Conservation (phyloP, 495 filamentous ascomycete genomes). For the Penicillium cinerascens region DNA sequence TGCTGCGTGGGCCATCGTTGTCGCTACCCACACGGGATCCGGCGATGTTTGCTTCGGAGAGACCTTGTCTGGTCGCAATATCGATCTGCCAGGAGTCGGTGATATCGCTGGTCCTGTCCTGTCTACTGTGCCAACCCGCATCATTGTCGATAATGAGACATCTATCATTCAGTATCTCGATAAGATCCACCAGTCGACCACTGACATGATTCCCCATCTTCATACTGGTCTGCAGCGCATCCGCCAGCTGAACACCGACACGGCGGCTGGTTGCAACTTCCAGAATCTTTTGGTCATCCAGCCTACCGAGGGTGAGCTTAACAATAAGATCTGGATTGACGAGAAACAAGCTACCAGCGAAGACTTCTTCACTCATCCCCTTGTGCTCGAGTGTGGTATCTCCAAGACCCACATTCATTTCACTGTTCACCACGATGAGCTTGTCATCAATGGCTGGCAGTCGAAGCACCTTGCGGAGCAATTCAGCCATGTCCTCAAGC, state of each 20-base stretch:
- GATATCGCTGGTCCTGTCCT: conserved; percentile 53
- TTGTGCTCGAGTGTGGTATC: conserved; percentile 47
- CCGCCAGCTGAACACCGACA: conserved; percentile 34
- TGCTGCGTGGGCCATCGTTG: conserved; percentile 52
- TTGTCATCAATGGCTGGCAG: conserved; percentile 36
- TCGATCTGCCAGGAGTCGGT: conserved; percentile 45
- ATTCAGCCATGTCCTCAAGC: conserved; percentile 32
- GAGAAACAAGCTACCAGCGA: conserved; percentile 43
- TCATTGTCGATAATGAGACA: conserved; percentile 37
- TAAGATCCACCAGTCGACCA: conserved; percentile 38
- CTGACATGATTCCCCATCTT: conserved; percentile 50
- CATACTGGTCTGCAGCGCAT: conserved; percentile 45
- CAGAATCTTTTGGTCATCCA: conserved; percentile 60
- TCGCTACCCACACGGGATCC: conserved; percentile 41
- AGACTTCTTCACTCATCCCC: conserved; percentile 49
- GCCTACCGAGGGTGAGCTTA: conserved; percentile 27
- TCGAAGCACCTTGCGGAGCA: conserved; percentile 31
- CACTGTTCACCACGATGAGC: conserved; percentile 38
- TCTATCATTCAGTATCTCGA: conserved; percentile 39
- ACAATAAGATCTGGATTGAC: conserved; percentile 38
- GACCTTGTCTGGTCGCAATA: conserved; percentile 53
- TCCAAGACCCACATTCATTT: conserved; percentile 25
- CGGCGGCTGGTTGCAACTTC: conserved; percentile 56
- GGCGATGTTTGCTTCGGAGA: conserved; percentile 55
- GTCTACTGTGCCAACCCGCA: conserved; percentile 48